Evolutionary conservation across 164 flowering plant species (phyloP).

Genomic region (Nymphaea colorata): DNA sequence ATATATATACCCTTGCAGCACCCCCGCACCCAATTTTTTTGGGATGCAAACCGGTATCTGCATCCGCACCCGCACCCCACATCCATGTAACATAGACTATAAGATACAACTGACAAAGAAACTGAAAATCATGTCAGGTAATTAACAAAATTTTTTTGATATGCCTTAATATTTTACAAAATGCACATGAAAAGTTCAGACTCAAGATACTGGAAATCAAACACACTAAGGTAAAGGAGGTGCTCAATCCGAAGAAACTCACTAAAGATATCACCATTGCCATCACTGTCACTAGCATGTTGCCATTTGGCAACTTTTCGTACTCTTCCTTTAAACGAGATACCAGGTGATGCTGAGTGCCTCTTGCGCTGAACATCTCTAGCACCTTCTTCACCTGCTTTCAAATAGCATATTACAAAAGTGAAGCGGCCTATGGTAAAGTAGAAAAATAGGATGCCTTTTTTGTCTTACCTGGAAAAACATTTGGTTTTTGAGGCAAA

Average conservation of each 20-base stretch:
- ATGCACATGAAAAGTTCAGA: no score
- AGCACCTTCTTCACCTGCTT: slow-evolving; percentile 62
- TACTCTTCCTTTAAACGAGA: slow-evolving; percentile 78
- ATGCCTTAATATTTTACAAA: no score
- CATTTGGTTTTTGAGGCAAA: slow-evolving; percentile 81
- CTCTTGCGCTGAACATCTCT: slow-evolving; percentile 85
- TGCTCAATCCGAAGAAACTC: slow-evolving; percentile 12
- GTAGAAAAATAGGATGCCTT: not conserved
- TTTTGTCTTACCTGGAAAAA: slow-evolving; percentile 36
- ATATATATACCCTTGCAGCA: no score
- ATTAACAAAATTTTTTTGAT: no score
- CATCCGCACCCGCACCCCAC: no score
- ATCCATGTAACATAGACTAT: no score
- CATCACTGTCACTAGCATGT: slow-evolving; percentile 56
- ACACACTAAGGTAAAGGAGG: not conserved
- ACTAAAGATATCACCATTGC: slow-evolving; percentile 63
- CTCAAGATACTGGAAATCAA: no score
- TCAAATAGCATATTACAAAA: slow-evolving; percentile 2
- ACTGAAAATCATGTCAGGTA: no score
- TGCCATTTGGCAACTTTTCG: slow-evolving; percentile 78
- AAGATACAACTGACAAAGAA: no score
- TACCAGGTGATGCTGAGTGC: slow-evolving; percentile 67
- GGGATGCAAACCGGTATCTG: no score
- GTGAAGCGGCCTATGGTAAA: not conserved
- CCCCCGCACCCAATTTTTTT: no score